Percentiles rank a stretch among this genome's conserved stretches.
Evolutionary conservation across 2,329 filamentous ascomycete genomes (phyloP).

Genomic region (Alternaria triticimaculans): DNA sequence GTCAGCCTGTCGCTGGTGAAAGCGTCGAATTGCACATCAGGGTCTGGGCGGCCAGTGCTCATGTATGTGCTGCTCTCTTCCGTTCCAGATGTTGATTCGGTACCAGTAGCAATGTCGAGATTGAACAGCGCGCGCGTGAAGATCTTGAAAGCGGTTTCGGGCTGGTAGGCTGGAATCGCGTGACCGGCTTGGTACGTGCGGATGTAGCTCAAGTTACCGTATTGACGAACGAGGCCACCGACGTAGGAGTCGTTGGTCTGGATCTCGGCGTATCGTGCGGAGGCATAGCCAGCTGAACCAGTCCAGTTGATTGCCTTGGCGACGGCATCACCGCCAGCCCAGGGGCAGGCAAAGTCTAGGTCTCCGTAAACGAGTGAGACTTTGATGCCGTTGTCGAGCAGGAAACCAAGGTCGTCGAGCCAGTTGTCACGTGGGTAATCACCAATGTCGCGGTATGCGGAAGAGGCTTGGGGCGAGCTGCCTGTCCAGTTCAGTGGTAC

Average conservation of each 20-base stretch:
- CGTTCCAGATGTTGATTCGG: constrained; percentile 11
- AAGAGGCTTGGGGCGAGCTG: constrained; percentile 22
- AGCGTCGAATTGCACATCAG: constrained; percentile 20
- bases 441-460: constrained; percentile 43
- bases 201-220: constrained; percentile 49
- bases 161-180: constrained; percentile 51
- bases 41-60: constrained; percentile 15
- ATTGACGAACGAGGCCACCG: constrained; percentile 53
- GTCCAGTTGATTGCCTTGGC: constrained; percentile 49
- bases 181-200: constrained; percentile 50
- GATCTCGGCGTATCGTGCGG: constrained; percentile 43
- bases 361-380: constrained; percentile 28
- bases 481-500: constrained; percentile 21
- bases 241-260: constrained; percentile 46
- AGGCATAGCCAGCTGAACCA: constrained; percentile 32
- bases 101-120: constrained; percentile 57
- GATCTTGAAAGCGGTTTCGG: constrained; percentile 57
- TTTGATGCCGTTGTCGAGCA: constrained; percentile 55
- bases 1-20: constrained; percentile 9
- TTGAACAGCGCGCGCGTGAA: constrained; percentile 56
- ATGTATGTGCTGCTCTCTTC: constrained; percentile 15
- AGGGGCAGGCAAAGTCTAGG: constrained; percentile 44
- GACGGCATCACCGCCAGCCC: constrained; percentile 50
- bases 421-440: constrained; percentile 54
- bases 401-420: constrained; percentile 53